Evolutionary conservation across 2,329 filamentous ascomycete species (phyloP), one percentile per base, ranked within the genome.

Genomic region (Pyrenochaeta sp.): DNA sequence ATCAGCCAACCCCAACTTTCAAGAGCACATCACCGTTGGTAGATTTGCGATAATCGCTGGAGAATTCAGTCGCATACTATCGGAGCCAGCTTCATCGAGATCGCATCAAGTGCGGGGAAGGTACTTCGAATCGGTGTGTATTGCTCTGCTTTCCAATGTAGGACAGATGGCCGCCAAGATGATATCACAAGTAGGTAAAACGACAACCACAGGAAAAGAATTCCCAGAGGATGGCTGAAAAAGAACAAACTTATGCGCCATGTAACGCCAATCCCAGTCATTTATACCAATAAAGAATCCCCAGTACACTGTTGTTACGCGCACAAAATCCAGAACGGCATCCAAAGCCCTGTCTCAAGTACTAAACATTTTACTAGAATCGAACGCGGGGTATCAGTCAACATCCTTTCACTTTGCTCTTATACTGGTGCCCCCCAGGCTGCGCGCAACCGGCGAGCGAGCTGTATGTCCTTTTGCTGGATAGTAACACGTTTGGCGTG

Each of bases 381-480:
- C 14, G 33, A 56, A 47, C 43, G 51, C 11, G 35, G 49, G 58
- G 54, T 60, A 60, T 64, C 54, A 42, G 39, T 29, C 35, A 43
- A 51, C 29, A 32, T n/a, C 9, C 5, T 31, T 10, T 11, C 2
- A 2, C 2, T 10, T 12, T 4, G 11, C 15, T 27, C 40, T 51
- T 35, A 75, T 7, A 75, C 71, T 0, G 71, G 70, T 10, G 63
- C 77, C 7, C 79, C 79, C 78, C 78, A 81, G 7, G 77, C 93
- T 67, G 95, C 95, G 74, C 95, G 91, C 76, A 99, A 91, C 75
- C 95, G 91, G 69, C 95, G 90, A 74, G 94, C 93, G 45, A 98
- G 88, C 83, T 98, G 94, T 77, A 98, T 97, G 73, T 97, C 94
- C 86, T 97, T 97, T 77, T 88, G 89, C 81, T 94, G 94, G 81